These are phyloP conservation scores for Dactylellina parvicollis DNA, from an alignment of 2,329 filamentous ascomycete genomes.

Conservation along the genomic window DNA sequence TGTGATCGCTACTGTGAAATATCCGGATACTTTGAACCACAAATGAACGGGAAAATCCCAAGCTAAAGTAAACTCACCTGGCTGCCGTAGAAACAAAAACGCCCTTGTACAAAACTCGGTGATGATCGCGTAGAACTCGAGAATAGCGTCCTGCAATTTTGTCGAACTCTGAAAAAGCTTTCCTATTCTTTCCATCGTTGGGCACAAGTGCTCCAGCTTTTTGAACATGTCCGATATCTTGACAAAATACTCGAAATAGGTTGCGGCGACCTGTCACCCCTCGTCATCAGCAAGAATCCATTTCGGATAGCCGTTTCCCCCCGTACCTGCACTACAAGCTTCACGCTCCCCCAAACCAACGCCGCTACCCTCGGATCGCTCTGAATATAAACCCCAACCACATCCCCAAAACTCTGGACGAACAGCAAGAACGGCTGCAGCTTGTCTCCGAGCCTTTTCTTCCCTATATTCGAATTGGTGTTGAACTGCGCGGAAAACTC, in stretches of 20 bases:
- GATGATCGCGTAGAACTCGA: conserved; percentile 52
- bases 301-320: no score
- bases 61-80: conserved; percentile 22
- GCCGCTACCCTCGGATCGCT: conserved; percentile 61
- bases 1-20: no score
- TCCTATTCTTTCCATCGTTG: conserved; percentile 58
- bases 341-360: conserved; percentile 64
- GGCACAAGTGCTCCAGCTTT: conserved; percentile 60
- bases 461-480: conserved; percentile 2
- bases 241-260: conserved; percentile 62
- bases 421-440: conserved; percentile 59
- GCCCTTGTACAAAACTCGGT: conserved; percentile 54
- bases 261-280: conserved; percentile 59
- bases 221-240: conserved; percentile 61
- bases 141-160: conserved; percentile 51
- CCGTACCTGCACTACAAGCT: conserved; percentile 62
- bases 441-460: conserved; percentile 34
- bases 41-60: no score
- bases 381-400: conserved; percentile 62
- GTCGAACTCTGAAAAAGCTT: conserved; percentile 50
- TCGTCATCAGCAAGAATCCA: background rate
- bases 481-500: conserved; percentile 18
- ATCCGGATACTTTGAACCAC: background rate
- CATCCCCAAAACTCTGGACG: conserved; percentile 61
- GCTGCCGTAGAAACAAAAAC: conserved; percentile 46